phyloP scores from a whole-genome alignment of 176 grass and related monocot species.

The Tillandsia leiboldiana region DNA sequence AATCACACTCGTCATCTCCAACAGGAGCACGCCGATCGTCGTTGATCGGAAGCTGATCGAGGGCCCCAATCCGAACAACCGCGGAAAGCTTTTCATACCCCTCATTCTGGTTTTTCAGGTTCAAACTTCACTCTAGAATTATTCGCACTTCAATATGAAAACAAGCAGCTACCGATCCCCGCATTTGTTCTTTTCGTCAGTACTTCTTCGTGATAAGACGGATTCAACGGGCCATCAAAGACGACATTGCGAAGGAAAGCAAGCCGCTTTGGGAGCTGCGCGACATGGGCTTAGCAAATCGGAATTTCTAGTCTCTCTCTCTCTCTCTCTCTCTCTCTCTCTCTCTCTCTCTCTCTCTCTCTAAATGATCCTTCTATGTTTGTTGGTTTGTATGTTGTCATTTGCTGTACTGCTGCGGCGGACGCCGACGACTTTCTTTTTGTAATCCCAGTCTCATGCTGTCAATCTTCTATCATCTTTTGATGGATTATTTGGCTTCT shows the following conservation, averaged over 20 bases:
- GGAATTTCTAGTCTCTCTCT: constrained; percentile 3
- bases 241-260: constrained; percentile 47
- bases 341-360: no score
- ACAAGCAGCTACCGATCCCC: constrained; percentile 7
- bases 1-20: constrained; percentile 70
- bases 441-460: no score
- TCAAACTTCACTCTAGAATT: constrained; percentile 2
- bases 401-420: no score
- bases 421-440: no score
- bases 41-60: constrained; percentile 95
- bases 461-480: no score
- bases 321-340: no score
- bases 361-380: no score
- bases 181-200: constrained; percentile 29
- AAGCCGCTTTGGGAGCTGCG: constrained; percentile 75
- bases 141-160: background rate
- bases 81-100: constrained; percentile 76
- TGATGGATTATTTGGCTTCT: no score
- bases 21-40: constrained; percentile 58
- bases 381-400: no score
- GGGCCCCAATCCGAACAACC: constrained; percentile 74
- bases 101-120: constrained; percentile 71
- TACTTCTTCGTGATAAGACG: constrained; percentile 74
- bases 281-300: constrained; percentile 50
- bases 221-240: constrained; percentile 50